Evolutionary conservation across 2,329 filamentous ascomycete genomes (phyloP), one percentile per base, ranked within the genome.

Genomic region (Grosmannia serpens): DNA sequence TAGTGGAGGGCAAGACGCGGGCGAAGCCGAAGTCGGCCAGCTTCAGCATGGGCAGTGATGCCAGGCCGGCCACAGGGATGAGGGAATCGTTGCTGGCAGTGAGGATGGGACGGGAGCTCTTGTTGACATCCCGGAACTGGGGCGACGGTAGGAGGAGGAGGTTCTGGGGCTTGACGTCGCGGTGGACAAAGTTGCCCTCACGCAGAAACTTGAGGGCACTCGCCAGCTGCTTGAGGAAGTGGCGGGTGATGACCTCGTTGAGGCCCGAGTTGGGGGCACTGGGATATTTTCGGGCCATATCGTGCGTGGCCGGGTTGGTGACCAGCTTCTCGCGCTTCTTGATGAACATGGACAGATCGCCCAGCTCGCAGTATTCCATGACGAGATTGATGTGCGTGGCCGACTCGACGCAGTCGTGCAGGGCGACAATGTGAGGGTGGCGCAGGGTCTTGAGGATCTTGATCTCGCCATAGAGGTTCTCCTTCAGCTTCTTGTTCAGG

Each of bases 21-120:
- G 94, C 94, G 70, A 99, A 99, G n/a, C 94, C 94, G 69, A 99
- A 99, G 74, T 99, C 94, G 59, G 94, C 94, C 65, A 99, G 86
- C 75, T 99, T 99, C 61, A 99, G 82, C 87, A 97, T 95, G 5
- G 94, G 94, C 49, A 99, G 74, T 22, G 91, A 94, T 57, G 83
- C 79, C 33, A 99, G 76, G 9, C 94, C 94, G 29, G 86, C 86
- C 29, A 86, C 82, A 4, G 92, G 91, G 51, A 89, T 87, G 58
- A 94, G 77, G 0, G 90, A 91, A 68, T 91, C 84, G 50, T 87
- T 85, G 66, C 88, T 91, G 56, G 86, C 87, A 60, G 80, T 81
- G 70, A 94, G 85, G 59, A 94, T 85, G 22, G 88, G 85, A 60
- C 87, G 81, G 38, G 79, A 76, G 60, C 83, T 78, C 58, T 82